Evolutionary conservation across 164 flowering plant species (phyloP).

Genomic region (Amborella trichopoda): DNA sequence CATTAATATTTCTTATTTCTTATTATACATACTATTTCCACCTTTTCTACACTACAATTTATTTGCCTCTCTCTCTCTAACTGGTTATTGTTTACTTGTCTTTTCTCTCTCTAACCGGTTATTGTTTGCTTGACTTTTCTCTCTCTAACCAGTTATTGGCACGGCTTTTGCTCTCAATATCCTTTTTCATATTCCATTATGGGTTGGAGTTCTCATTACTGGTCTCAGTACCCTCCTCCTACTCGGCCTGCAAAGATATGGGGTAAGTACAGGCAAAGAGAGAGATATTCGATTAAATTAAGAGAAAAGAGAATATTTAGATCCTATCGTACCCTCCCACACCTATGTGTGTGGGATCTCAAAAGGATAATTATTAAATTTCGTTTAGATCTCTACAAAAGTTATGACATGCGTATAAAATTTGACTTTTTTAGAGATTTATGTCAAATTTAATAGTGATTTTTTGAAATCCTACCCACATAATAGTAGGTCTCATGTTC

Average conservation of each 20-base stretch:
- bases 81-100: neutral
- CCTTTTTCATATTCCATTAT: slow-evolving; percentile 11
- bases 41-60: neutral
- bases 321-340: no score
- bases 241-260: slow-evolving; percentile 11
- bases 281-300: no score
- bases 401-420: neutral
- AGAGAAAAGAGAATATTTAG: no score
- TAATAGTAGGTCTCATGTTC: neutral
- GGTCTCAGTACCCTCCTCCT: slow-evolving; percentile 13
- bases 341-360: no score
- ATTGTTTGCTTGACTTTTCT: neutral
- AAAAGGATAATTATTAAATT: no score
- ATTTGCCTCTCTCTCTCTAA: neutral
- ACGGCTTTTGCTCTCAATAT: slow-evolving; percentile 14
- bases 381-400: no score
- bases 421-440: no score
- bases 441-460: no score
- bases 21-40: neutral
- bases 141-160: slow-evolving; percentile 15
- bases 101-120: no score
- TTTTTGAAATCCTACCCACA: neutral
- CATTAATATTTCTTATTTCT: no score
- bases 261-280: no score
- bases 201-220: slow-evolving; percentile 11